Conservation (phyloP, 371 early-diverging fungal genomes). For the Mortierella sp. region DNA sequence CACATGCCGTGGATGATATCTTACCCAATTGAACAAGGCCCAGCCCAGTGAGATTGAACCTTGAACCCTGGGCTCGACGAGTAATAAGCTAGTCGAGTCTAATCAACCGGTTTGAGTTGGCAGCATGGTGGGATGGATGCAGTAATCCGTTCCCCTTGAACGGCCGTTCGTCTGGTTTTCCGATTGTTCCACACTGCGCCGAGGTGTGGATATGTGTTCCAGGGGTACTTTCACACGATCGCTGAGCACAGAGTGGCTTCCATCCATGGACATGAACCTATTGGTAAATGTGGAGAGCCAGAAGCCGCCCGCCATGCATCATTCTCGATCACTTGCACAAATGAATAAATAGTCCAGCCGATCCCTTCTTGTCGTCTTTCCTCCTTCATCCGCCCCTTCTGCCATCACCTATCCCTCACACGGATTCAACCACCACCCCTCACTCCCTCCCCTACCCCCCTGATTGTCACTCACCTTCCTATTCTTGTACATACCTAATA, state of each 20-base stretch:
- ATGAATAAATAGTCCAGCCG: too few relatives aligned
- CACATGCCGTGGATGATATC: not conserved
- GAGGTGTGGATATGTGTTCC: not conserved
- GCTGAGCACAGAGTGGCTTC: too few relatives aligned
- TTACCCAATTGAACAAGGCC: not conserved
- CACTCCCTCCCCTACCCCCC: not conserved
- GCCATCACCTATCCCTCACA: too few relatives aligned
- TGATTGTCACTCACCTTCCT: not conserved
- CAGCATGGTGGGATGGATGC: not conserved
- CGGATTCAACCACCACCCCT: not conserved
- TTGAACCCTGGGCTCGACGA: too few relatives aligned
- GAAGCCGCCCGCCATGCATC: too few relatives aligned
- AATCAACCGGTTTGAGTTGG: not conserved
- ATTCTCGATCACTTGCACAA: too few relatives aligned
- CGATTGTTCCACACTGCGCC: slow-evolving; percentile 2
- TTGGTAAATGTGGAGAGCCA: too few relatives aligned
- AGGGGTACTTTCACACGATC: not conserved
- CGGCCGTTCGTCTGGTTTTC: not conserved
- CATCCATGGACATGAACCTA: too few relatives aligned
- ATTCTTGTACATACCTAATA: not conserved
- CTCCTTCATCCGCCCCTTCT: too few relatives aligned
- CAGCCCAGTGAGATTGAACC: not conserved
- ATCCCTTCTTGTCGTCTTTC: too few relatives aligned
- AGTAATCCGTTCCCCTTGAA: too few relatives aligned
- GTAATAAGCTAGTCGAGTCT: not conserved